Conservation (phyloP, 73 alveolate genomes). For the Paramecium caudatum region DNA sequence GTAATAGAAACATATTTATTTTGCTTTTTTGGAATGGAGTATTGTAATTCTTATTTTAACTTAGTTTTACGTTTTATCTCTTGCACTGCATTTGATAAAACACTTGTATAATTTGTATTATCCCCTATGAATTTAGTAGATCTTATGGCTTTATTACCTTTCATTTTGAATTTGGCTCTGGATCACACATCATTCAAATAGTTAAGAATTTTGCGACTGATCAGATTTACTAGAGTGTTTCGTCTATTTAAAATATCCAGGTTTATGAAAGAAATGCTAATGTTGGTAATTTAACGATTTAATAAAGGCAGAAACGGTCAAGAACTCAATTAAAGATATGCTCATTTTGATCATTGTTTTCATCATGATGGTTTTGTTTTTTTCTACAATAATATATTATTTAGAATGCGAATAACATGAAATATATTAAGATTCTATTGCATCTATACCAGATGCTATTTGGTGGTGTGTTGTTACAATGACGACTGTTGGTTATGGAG, state of each 20-base stretch:
- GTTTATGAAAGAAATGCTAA: slow-evolving; percentile 21
- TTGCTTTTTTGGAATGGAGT: slow-evolving; percentile 30
- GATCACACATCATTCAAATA: neutral
- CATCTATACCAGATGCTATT: slow-evolving; percentile 63
- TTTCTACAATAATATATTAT: slow-evolving; percentile 66
- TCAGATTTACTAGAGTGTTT: slow-evolving; percentile 25
- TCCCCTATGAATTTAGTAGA: slow-evolving; percentile 64
- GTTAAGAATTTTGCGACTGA: slow-evolving; percentile 11
- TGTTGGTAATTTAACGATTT: neutral
- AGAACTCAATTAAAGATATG: slow-evolving; percentile 35
- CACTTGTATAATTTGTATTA: slow-evolving; percentile 1
- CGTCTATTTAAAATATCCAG: slow-evolving; percentile 51
- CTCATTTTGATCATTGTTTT: neutral
- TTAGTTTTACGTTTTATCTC: slow-evolving; percentile 16
- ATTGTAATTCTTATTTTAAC: neutral
- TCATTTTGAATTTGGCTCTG: neutral
- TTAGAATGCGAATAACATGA: slow-evolving; percentile 31
- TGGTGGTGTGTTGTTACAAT: slow-evolving; percentile 74
- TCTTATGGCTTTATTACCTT: neutral
- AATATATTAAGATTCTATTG: neutral
- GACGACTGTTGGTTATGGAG: slow-evolving; percentile 79
- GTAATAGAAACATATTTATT: slow-evolving; percentile 18
- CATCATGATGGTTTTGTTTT: slow-evolving; percentile 51
- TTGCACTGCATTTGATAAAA: slow-evolving; percentile 47
- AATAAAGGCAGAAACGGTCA: slow-evolving; percentile 55